phyloP scores from a whole-genome alignment of 345 rosid species.

The Clausena lansium region DNA sequence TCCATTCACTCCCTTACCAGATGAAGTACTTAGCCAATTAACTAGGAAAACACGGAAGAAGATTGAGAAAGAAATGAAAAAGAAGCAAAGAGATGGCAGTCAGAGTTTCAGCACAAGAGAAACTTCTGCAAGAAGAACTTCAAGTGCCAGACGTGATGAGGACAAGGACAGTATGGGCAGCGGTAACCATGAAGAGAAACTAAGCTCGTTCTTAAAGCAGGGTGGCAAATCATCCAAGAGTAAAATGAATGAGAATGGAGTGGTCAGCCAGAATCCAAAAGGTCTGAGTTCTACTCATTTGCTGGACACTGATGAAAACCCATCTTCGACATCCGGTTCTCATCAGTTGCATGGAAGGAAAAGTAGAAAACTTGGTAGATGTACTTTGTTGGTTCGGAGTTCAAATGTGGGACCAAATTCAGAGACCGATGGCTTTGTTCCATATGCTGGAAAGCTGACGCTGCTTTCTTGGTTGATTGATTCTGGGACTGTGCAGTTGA shows the following conservation, averaged over 20 bases:
- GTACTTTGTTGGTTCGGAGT: constrained; percentile 77
- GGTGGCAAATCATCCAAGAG: constrained; percentile 49
- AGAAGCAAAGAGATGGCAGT: constrained; percentile 43
- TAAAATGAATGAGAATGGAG: constrained; percentile 34
- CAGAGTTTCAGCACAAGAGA: constrained; percentile 37
- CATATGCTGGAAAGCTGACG: constrained; percentile 75
- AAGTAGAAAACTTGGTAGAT: constrained; percentile 75
- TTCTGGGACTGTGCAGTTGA: constrained; percentile 59
- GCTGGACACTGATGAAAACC: constrained; percentile 34
- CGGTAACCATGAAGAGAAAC: constrained; percentile 66
- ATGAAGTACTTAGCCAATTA: constrained; percentile 66
- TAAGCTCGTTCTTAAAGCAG: constrained; percentile 59
- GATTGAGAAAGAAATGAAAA: constrained; percentile 53
- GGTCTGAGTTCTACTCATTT: constrained; percentile 32
- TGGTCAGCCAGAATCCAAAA: constrained; percentile 33
- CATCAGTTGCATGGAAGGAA: constrained; percentile 59
- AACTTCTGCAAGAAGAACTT: constrained; percentile 29
- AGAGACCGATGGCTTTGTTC: constrained; percentile 64
- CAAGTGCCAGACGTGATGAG: constrained; percentile 33
- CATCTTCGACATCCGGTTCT: constrained; percentile 38
- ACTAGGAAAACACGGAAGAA: constrained; percentile 71
- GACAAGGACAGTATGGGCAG: constrained; percentile 49
- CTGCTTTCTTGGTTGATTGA: constrained; percentile 91
- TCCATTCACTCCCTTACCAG: constrained; percentile 58
- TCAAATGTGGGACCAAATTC: constrained; percentile 53